Conservation (phyloP, 495 filamentous ascomycete genomes). For the Hyaloscypha hepaticicola region DNA sequence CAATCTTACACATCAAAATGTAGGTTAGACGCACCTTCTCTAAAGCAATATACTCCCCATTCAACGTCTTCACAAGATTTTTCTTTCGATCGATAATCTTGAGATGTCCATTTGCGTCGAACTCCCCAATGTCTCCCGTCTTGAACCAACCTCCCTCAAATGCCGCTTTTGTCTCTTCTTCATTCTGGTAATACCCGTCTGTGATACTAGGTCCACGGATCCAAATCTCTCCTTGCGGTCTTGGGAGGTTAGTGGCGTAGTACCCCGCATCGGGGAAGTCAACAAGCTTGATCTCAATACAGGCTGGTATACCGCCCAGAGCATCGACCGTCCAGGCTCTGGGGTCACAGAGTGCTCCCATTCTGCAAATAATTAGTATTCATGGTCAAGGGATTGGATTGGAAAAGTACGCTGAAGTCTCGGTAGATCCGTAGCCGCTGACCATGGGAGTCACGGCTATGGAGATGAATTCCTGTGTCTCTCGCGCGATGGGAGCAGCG, state of each 20-base stretch:
- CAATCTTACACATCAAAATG: constrained; percentile 32
- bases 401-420: constrained; percentile 68
- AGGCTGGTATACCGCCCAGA: constrained; percentile 74
- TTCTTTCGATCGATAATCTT: constrained; percentile 95
- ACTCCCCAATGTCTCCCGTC: constrained; percentile 93
- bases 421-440: constrained; percentile 91
- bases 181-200: constrained; percentile 73
- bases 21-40: constrained; percentile 59
- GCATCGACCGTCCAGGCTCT: constrained; percentile 78
- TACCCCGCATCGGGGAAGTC: constrained; percentile 94
- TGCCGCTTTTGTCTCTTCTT: constrained; percentile 73
- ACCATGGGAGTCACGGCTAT: constrained; percentile 86
- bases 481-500: constrained; percentile 78
- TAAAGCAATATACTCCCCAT: constrained; percentile 96
- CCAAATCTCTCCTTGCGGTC: constrained; percentile 89
- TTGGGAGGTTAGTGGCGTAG: constrained; percentile 75
- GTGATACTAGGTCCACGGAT: constrained; percentile 78
- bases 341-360: constrained; percentile 88
- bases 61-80: constrained; percentile 92
- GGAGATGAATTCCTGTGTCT: constrained; percentile 82
- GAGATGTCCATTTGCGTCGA: constrained; percentile 74
- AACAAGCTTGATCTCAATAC: constrained; percentile 88
- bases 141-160: constrained; percentile 88
- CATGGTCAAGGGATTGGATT: neutral
- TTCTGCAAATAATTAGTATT: constrained; percentile 57